Percentiles rank a stretch among this genome's conserved stretches.
Conservation (phyloP, 148 eudicot species). For the Arctostaphylos glauca region DNA sequence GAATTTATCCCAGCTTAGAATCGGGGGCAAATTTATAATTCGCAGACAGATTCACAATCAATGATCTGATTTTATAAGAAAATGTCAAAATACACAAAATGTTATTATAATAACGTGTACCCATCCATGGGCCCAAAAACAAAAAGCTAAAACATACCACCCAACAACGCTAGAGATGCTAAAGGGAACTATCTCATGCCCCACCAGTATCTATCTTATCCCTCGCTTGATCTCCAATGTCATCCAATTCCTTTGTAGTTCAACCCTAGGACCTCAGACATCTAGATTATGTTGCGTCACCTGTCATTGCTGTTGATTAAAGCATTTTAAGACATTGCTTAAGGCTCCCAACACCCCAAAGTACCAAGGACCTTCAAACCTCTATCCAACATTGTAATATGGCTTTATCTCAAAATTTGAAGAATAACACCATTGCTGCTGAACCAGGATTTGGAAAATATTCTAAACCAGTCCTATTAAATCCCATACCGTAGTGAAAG, state of each 20-base stretch:
- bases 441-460: not conserved
- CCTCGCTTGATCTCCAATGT: not conserved
- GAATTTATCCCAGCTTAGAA: not conserved
- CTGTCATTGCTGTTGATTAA: not conserved
- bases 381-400: not conserved
- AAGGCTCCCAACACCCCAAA: not conserved
- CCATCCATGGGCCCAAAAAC: not conserved
- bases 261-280: not conserved
- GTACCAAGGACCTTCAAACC: conserved; percentile 2
- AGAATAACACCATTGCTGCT: not conserved
- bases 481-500: not conserved
- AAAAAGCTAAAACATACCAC: not conserved
- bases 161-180: not conserved
- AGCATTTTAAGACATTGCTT: not conserved
- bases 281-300: not conserved
- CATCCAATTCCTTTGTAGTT: not conserved
- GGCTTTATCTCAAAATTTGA: not conserved
- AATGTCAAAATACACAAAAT: not conserved
- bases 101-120: not conserved
- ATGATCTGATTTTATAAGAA: not conserved
- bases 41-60: not conserved
- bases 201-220: not conserved
- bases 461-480: not conserved
- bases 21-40: not conserved
- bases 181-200: not conserved